Conservation (phyloP, 805 yeast species). For the Kodamaea neixiangensis region DNA sequence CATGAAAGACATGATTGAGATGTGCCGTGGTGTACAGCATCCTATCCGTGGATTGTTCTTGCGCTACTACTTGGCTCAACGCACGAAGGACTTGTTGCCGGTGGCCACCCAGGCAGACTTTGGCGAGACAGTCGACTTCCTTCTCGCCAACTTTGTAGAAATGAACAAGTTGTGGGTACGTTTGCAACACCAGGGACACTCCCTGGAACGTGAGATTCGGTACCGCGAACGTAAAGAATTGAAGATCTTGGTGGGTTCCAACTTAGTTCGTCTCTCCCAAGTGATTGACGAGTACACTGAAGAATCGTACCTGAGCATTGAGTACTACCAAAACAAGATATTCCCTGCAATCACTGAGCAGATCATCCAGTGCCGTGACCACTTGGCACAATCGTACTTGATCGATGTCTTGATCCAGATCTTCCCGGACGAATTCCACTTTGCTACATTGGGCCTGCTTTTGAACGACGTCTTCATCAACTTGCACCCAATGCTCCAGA, state of each 20-base stretch:
- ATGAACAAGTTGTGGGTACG: constrained; percentile 99
- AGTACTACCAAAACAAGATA: constrained; percentile 49
- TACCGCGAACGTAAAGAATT: constrained; percentile 81
- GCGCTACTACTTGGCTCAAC: constrained; percentile 84
- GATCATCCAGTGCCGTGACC: constrained; percentile 88
- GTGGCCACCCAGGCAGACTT: constrained; percentile 40
- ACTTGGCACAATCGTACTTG: constrained; percentile 87
- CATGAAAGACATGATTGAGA: constrained; percentile 94
- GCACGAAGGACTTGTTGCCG: constrained; percentile 70
- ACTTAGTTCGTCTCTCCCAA: constrained; percentile 85
- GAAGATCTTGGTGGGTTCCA: constrained; percentile 90
- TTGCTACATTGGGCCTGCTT: constrained; percentile 67
- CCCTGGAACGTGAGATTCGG: constrained; percentile 75
- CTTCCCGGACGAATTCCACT: constrained; percentile 90
- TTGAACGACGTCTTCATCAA: constrained; percentile 61
- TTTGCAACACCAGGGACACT: constrained; percentile 92
- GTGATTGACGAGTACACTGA: constrained; percentile 68
- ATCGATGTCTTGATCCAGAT: constrained; percentile 91
- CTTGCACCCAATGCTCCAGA: constrained; percentile 69
- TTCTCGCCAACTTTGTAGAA: constrained; percentile 86
- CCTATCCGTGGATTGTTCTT: constrained; percentile 91
- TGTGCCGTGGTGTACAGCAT: constrained; percentile 96
- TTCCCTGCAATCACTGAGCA: constrained; percentile 86
- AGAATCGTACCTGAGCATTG: constrained; percentile 19
- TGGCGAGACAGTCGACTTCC: constrained; percentile 72